These are phyloP conservation scores for Trichoderma pleuroti DNA, from an alignment of 2,329 filamentous ascomycete genomes.

Conservation along the genomic window DNA sequence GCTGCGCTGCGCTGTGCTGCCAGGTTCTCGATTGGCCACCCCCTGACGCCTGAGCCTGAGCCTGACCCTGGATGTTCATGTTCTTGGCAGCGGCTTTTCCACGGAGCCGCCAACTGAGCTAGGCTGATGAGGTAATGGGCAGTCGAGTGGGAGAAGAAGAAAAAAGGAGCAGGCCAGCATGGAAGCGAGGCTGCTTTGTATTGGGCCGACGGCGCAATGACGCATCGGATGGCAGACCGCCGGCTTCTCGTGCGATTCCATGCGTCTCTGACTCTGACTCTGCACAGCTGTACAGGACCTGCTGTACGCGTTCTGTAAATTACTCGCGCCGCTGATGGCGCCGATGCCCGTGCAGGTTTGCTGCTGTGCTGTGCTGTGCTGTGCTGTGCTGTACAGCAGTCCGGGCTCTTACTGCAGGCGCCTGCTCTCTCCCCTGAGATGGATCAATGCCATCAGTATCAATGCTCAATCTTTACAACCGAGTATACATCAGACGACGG, in stretches of 20 bases:
- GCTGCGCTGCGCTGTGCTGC: too few species aligned
- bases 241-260: not conserved
- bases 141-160: not conserved
- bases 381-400: not conserved
- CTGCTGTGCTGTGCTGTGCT: not conserved
- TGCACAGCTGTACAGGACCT: not conserved
- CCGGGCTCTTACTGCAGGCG: not conserved
- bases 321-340: not conserved
- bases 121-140: constrained; percentile 13
- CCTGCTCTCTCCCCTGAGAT: not conserved
- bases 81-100: constrained; percentile 17
- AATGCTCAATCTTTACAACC: too few species aligned
- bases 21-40: not conserved
- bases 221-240: constrained; percentile 6
- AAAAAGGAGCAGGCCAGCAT: not conserved
- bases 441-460: too few species aligned
- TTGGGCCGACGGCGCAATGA: constrained; percentile 11
- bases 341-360: not conserved
- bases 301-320: constrained; percentile 3
- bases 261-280: not conserved
- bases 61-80: not conserved
- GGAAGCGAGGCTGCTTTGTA: not conserved
- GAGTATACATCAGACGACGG: not conserved
- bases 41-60: not conserved
- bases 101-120: constrained; percentile 10